Evolutionary conservation across 116 monocot species (phyloP), one percentile per base, ranked within the genome.

Genomic region (Zostera marina): DNA sequence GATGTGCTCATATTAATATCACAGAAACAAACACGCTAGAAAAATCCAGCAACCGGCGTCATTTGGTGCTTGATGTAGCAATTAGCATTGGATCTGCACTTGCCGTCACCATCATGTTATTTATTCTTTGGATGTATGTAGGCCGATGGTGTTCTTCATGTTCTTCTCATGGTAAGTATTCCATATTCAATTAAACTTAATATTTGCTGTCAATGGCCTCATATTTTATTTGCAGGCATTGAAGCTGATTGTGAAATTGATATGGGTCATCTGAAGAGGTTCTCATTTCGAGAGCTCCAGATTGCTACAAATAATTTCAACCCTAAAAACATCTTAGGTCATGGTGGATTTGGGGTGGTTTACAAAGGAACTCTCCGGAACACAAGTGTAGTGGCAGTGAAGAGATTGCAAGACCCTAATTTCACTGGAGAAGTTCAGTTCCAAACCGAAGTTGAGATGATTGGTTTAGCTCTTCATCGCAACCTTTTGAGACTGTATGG

Each of bases 391-490:
- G 77, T 88, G 14, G 88, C 84, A 17, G 84, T 94, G 41, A 88
- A 94, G 62, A 79, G 94, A 55, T 65, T 94, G 55, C 88, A 82
- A 68, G 88, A 94, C 72, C 94, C 94, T 23, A 80, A 85, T 45
- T 66, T 85, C 42, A 85, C 88, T 10, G 94, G 94, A 22, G 79
- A 85, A 70, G 77, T 85, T 42, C 94, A 94, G 72, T 94, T 94
- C 63, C 88, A 94, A 24, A 94, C 88, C 42, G 94, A 94, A 81
- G 94, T 88, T 11, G 94, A 94, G 75, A 79, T 94, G 88, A 94
- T 94, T 59, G 88, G 88, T 24, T 73, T 94, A 57, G 94, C 88
- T 66, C 64, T 94, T 59, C 94, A 94, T 56, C 82, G 79, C 56
- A 94, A 94, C 42, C 76, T 94, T 38, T 56, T 94, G 48, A 78